phyloP scores from a whole-genome alignment of 208 protist species.

The Acanthamoeba sp. region DNA sequence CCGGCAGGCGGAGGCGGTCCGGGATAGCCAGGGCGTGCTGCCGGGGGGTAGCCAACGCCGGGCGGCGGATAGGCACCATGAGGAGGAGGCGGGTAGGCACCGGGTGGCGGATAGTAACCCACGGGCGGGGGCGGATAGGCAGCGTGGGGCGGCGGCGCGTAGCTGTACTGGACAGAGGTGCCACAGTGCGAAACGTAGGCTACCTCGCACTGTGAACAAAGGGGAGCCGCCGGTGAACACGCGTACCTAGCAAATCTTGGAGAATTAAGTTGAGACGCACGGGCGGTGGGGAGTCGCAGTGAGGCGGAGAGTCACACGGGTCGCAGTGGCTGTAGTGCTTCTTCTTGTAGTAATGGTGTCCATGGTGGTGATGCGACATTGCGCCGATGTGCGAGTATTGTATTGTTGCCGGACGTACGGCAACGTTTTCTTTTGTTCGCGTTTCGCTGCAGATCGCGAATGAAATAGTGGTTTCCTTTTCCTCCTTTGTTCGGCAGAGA shows the following conservation, averaged over 20 bases:
- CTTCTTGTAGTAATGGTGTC: background rate
- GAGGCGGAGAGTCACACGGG: constrained; percentile 6
- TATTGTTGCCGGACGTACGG: no score
- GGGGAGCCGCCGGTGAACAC: no score
- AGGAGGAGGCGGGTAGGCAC: background rate
- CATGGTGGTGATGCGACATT: background rate
- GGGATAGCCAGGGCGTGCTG: background rate
- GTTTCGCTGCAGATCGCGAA: background rate
- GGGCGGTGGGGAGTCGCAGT: background rate
- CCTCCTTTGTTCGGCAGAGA: no score
- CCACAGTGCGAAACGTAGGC: background rate
- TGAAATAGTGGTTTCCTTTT: no score
- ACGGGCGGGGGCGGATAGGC: background rate
- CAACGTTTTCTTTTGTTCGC: no score
- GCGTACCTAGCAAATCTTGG: background rate
- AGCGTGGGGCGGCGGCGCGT: background rate
- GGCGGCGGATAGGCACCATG: background rate
- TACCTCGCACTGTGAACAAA: background rate
- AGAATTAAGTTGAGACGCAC: background rate
- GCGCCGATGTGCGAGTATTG: no score
- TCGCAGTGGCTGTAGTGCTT: background rate
- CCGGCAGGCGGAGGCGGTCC: background rate
- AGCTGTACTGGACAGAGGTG: background rate
- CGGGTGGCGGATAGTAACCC: background rate
- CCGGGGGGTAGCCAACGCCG: background rate